A percentile compares a stretch with the other conserved stretches of the same genome.
Conservation (phyloP, 2,329 filamentous ascomycete genomes). For the Graphilbum fragrans region DNA sequence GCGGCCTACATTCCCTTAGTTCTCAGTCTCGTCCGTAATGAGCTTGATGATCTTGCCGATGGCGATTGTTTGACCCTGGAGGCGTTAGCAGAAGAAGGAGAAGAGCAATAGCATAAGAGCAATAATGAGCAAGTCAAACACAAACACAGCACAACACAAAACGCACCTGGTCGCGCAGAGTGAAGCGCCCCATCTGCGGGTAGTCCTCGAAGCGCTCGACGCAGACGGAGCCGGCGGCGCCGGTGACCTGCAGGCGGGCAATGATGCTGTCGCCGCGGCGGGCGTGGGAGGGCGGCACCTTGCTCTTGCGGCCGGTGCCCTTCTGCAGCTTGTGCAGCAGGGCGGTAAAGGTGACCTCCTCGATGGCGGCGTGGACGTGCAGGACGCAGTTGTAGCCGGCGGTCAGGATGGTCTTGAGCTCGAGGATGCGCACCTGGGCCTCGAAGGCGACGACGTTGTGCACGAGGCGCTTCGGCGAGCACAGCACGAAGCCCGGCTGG, state of each 20-base stretch:
- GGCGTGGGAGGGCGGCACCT: slow-evolving; percentile 83
- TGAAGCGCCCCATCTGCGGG: slow-evolving; percentile 84
- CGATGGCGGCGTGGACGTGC: slow-evolving; percentile 93
- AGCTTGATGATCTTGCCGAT: slow-evolving; percentile 99
- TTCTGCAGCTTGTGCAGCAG: slow-evolving; percentile 93
- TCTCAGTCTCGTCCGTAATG: slow-evolving; percentile 21
- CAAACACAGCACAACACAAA: slow-evolving; percentile 1
- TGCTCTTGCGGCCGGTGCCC: slow-evolving; percentile 86
- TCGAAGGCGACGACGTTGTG: slow-evolving; percentile 86
- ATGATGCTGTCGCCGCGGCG: slow-evolving; percentile 77
- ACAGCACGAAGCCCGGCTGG: slow-evolving; percentile 87
- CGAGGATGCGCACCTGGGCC: slow-evolving; percentile 90
- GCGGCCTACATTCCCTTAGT: background rate
- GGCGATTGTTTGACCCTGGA: slow-evolving; percentile 91
- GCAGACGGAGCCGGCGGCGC: slow-evolving; percentile 76
- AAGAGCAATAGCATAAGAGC: background rate
- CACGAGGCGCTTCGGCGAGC: slow-evolving; percentile 85
- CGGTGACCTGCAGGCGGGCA: slow-evolving; percentile 76
- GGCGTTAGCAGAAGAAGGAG: background rate
- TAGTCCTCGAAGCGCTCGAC: slow-evolving; percentile 94
- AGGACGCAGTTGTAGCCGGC: slow-evolving; percentile 97
- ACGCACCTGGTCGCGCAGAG: slow-evolving; percentile 71
- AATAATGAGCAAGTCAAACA: slow-evolving; percentile 4
- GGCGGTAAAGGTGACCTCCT: slow-evolving; percentile 85
- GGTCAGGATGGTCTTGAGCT: slow-evolving; percentile 85